Base-by-base conservation (phyloP, 106 monocot genomes). In the Gastrodia elata region DNA sequence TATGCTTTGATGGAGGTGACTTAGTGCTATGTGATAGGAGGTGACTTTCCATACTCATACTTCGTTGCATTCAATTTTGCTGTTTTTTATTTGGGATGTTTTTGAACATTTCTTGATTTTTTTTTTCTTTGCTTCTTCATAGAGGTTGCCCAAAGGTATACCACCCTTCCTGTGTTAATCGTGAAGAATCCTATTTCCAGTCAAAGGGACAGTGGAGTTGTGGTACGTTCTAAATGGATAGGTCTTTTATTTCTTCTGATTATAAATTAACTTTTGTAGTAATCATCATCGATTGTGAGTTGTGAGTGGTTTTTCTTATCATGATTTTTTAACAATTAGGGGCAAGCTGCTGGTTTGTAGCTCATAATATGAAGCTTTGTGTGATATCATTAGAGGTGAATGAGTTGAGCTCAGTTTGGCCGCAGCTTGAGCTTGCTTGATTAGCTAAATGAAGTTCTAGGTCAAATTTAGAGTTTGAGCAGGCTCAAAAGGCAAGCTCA, bases 81-180 rank as follows among this genome's bases (percentile, higher is more conserved):
- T 40, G 14, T 1, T 39, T 38, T n/a, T 56, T 74, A 20, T 33
- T 70, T 26, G n/a, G 14, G n/a, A n/a, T n/a, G n/a, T n/a, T n/a
- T n/a, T 69, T 30, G 30, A 52, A 37, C n/a, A 36, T 11, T 38
- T 74, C 6, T 68, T 18, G 6, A n/a, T 38, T 18, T 67, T 8
- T 11, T 77, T 70, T 68, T 34, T 8, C n/a, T 56, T 77, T 55
- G 48, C 73, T 75, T 80, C n/a, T 48, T 70, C 77, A 6, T 56
- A 94, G 94, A 88, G 84, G 84, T 69, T 94, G 94, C 71, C 88
- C 91, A 7, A 94, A 94, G 78, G 94, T 88, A 3, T 94, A 94
- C 71, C 94, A 94, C 65, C 91, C 94, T 75, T 84, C 88, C 8
- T 94, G 94, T 64, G 94, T 94, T 64, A 91, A 94, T 83, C 77